Evolutionary conservation across 225 moss, liverwort and hornwort genomes (phyloP).

Genomic region (Marchantia paleacea): DNA sequence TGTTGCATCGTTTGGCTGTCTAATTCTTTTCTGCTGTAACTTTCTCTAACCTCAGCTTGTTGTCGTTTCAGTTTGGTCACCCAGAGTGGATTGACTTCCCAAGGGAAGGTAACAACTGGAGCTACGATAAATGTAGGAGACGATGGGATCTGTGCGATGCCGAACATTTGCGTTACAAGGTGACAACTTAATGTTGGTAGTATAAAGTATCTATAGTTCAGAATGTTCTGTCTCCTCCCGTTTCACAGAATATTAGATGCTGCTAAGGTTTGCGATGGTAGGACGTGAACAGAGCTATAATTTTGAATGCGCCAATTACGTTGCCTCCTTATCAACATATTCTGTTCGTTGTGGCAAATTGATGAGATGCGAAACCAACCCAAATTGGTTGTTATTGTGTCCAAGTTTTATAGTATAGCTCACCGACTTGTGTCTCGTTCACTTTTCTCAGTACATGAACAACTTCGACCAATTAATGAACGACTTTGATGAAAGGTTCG

Average conservation of each 20-base stretch:
- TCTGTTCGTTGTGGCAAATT: no score
- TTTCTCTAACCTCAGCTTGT: not conserved
- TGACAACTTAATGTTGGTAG: not conserved
- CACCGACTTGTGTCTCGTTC: not conserved
- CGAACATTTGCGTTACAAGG: conserved; percentile 82
- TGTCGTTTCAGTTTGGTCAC: conserved; percentile 68
- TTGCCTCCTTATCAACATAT: no score
- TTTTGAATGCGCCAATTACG: no score
- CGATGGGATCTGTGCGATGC: conserved; percentile 81
- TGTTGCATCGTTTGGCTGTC: no score
- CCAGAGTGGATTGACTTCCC: conserved; percentile 99
- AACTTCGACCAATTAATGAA: conserved; percentile 85
- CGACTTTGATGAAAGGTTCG: conserved; percentile 64
- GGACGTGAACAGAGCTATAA: no score
- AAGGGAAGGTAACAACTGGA: conserved; percentile 86
- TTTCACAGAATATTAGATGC: not conserved
- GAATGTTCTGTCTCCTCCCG: not conserved
- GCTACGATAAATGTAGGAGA: conserved; percentile 84
- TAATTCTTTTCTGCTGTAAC: not conserved
- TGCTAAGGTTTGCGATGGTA: no score
- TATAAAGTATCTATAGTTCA: not conserved
- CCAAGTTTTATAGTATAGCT: not conserved
- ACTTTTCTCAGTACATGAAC: conserved; percentile 66
- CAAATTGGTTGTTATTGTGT: no score
- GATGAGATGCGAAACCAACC: no score